phyloP scores from a whole-genome alignment of 768 basidiomycete genomes.

The Tulasnella sp. region DNA sequence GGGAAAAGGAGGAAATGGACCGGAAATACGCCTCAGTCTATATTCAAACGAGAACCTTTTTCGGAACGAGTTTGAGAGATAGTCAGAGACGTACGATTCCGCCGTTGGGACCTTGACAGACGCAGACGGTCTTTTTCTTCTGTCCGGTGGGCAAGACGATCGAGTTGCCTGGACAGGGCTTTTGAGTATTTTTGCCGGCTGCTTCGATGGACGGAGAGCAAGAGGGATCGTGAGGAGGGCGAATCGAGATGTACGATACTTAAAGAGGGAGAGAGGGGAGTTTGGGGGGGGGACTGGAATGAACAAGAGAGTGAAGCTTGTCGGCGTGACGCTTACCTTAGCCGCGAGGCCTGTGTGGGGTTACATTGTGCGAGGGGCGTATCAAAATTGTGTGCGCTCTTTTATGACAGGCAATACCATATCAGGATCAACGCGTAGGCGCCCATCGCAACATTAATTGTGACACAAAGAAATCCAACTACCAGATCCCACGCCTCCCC shows the following conservation, averaged over 20 bases:
- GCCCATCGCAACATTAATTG: background rate
- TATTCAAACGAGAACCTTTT: too few relatives aligned
- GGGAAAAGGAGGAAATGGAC: too few relatives aligned
- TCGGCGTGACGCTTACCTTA: background rate
- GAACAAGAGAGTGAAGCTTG: background rate
- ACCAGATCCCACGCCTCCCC: too few relatives aligned
- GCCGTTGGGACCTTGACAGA: background rate
- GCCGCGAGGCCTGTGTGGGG: background rate
- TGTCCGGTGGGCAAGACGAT: background rate
- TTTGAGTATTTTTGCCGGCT: background rate
- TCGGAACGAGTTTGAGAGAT: too few relatives aligned
- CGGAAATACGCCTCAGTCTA: too few relatives aligned
- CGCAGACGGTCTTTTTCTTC: background rate
- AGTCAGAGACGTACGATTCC: background rate
- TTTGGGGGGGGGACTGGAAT: too few relatives aligned
- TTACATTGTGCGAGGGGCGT: too few relatives aligned
- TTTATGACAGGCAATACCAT: too few relatives aligned
- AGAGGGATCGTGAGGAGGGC: background rate
- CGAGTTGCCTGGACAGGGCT: background rate
- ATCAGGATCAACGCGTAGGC: too few relatives aligned
- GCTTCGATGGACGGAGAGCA: background rate
- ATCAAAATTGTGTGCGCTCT: too few relatives aligned
- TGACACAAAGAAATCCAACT: too few relatives aligned
- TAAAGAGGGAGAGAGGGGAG: background rate
- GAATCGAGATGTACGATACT: background rate